Base-by-base conservation (phyloP, 768 basidiomycete genomes). In the Lactifluus hygrophoroides region DNA sequence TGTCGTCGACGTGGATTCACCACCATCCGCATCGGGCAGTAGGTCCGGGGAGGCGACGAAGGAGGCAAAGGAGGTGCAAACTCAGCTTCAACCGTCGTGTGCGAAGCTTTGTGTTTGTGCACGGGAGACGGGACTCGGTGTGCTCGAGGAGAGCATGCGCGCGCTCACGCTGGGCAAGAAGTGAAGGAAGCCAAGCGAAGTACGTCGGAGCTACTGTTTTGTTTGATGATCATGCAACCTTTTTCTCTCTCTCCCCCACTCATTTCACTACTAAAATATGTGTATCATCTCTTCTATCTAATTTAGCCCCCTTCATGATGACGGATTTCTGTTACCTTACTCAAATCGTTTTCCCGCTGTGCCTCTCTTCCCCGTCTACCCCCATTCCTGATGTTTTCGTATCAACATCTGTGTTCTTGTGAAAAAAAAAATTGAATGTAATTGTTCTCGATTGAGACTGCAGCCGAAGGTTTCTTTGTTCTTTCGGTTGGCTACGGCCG, bases 1-100 rank as follows among this genome's bases (percentile, higher is more conserved):
- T 44, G 81, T 92, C 52, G 89, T 93, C 65, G 88, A 91, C 69
- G 76, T 92, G 58, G 88, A 89, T 47, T 71, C 70, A 21, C 19
- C 48, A 14, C 54, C 51, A 16, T 8, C 60, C 8, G 16, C 45
- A 10, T 19, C 42, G 9, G 49, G 16, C 13, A 40, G 55, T 1
- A 43, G n/a, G n/a, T 2, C 40, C 40, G 19, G 19, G 19, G 42
- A 35, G 37, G 37, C 61, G 9, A 23, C 32, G 2, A 43, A 51
- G 53, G 51, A 34, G 8, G 42, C 27, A 13, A 44, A 38, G 23
- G 57, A 58, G 32, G 34, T 34, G 27, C 37, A 48, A 23, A 49
- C 44, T 3, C 30, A 45, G 23, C 13, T 37, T 2, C 49, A 30
- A 17, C 49, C n/a, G n/a, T 40, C 57, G 19, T 45, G 53, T 64